Evolutionary conservation across 2,329 filamentous ascomycete species (phyloP), one percentile per base, ranked within the genome.

Genomic region (Sporothrix mexicana): DNA sequence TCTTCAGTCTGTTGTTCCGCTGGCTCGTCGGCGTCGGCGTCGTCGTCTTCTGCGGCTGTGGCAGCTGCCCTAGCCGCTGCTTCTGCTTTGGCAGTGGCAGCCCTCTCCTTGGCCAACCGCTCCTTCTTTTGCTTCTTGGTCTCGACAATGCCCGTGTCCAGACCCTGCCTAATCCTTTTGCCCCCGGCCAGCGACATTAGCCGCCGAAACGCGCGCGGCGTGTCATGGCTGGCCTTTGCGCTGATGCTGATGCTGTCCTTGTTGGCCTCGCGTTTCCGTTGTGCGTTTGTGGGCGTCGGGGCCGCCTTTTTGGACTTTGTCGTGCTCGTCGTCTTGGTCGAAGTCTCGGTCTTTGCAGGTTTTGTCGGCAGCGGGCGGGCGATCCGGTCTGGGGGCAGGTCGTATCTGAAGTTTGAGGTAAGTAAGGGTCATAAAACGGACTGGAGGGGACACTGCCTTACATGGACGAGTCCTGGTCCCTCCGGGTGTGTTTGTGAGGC

Each of bases 401-500:
- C 84, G 75, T 84, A 88, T 61, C 84, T 89, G 76, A 25, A 51
- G 67, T 41, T n/a, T 25, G 36, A 7, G 23, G 17, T 59, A 43
- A 20, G n/a, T 23, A 17, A 13, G 6, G 4, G 25, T 15, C n/a
- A 9, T 7, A 25, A 59, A n/a, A 13, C 13, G 23, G 12, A 13
- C 8, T 12, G 8, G 17, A 3, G n/a, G 13, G 13, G 0, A 17
- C 13, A 15, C 2, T 25, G 8, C 12, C 79, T 75, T 75, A 91
- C 90, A 84, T 84, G 17, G 84, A 84, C 67, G 84, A 83, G 74
- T 90, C 87, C 69, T 85, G 84, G 12, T 84, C 85, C 72, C 88
- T 88, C 76, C 92, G 87, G 75, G 92, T 95, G 81, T 97, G 93
- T 83, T 97, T 97, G 84, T 95, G 93, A 80, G 93, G 93, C 93